phyloP scores from a whole-genome alignment of 164 flowering plant species.

The Sedum album region DNA sequence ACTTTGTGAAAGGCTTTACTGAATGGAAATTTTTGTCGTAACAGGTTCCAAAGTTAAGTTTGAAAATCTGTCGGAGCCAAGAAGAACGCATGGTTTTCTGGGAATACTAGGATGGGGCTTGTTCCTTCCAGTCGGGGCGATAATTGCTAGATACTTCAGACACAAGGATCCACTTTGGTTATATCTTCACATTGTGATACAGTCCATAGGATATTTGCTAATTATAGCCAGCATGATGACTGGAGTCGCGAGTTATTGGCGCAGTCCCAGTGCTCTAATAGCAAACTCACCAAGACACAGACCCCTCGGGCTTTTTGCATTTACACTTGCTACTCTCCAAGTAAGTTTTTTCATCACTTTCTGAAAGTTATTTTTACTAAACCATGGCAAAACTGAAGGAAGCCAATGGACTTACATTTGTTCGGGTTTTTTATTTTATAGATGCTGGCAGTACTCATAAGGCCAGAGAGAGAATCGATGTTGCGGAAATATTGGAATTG shows the following conservation, averaged over 20 bases:
- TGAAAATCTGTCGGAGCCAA: not conserved
- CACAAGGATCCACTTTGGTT: conserved; percentile 75
- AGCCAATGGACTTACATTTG: too few species aligned
- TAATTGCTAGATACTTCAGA: conserved; percentile 61
- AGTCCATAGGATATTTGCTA: conserved; percentile 53
- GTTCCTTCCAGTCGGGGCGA: conserved; percentile 74
- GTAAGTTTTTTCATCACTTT: conserved; percentile 64
- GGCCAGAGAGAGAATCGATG: too few species aligned
- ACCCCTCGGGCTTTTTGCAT: conserved; percentile 58
- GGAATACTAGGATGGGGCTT: conserved; percentile 74
- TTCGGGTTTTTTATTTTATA: too few species aligned
- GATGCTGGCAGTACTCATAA: too few species aligned
- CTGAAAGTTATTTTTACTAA: too few species aligned
- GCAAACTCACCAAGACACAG: too few species aligned
- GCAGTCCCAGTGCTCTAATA: conserved; percentile 21
- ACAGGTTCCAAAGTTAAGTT: not conserved
- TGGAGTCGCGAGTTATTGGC: conserved; percentile 39
- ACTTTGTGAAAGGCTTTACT: too few species aligned
- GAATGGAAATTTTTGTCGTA: not conserved
- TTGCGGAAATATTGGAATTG: too few species aligned
- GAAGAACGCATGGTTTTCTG: conserved; percentile 49
- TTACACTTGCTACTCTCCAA: conserved; percentile 64
- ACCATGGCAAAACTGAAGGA: too few species aligned
- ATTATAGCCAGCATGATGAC: conserved; percentile 47
- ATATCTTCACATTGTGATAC: conserved; percentile 59